A percentile compares a stretch with the other conserved stretches of the same genome.
Conservation (phyloP, 2,329 filamentous ascomycete genomes). For the Thyridium curvatum region DNA sequence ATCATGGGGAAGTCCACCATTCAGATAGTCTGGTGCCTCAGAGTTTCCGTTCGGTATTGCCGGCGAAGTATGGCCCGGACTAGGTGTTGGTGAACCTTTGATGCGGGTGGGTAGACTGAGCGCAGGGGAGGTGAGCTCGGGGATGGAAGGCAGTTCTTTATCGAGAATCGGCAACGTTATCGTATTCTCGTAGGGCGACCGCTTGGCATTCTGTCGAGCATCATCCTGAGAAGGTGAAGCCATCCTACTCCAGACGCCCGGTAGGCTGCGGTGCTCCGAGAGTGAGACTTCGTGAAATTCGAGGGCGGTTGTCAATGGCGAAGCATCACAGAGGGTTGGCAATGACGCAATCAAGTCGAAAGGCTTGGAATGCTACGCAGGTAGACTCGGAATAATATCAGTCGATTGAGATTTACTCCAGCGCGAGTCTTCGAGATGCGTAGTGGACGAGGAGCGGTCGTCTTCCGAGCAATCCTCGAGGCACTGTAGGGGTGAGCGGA, state of each 20-base stretch:
- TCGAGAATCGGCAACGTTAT: constrained; percentile 2
- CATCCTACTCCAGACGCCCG: not conserved
- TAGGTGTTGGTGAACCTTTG: not conserved
- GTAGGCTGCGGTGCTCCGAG: no score
- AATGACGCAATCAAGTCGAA: no score
- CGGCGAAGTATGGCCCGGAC: not conserved
- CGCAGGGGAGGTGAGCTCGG: constrained; percentile 4
- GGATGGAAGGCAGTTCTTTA: constrained; percentile 11
- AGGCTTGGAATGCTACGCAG: no score
- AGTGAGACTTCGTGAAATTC: no score
- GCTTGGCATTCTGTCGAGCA: no score
- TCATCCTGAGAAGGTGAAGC: not conserved
- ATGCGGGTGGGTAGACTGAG: not conserved
- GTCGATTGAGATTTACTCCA: no score
- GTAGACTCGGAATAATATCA: no score
- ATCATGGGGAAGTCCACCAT: constrained; percentile 25
- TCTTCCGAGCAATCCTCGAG: no score
- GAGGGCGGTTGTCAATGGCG: no score
- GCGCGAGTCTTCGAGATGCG: no score
- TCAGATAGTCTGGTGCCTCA: constrained; percentile 30
- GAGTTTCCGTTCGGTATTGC: constrained; percentile 4
- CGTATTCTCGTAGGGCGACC: not conserved
- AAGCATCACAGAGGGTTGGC: no score
- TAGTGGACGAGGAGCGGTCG: no score
- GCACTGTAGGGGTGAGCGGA: not conserved